phyloP scores from a whole-genome alignment of 805 yeast genomes.

The Wickerhamiella occidentalis region DNA sequence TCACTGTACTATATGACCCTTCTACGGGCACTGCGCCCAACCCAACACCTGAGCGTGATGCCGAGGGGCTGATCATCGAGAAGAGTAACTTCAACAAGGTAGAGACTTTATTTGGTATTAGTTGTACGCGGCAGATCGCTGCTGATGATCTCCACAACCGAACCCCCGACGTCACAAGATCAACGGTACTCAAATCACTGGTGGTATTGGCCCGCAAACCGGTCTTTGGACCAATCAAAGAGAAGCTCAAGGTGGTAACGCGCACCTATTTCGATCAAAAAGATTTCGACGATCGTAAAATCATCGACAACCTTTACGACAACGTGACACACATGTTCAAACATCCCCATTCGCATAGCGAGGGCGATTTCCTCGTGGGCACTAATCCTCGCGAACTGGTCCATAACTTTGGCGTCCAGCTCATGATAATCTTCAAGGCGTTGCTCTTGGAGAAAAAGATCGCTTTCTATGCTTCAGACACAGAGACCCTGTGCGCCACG shows the following conservation, averaged over 20 bases:
- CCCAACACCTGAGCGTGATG: constrained; percentile 28
- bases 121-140: constrained; percentile 78
- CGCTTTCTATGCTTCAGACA: constrained; percentile 64
- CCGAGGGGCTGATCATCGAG: constrained; percentile 32
- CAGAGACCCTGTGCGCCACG: constrained; percentile 66
- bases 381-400: constrained; percentile 57
- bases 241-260: constrained; percentile 81
- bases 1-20: constrained; percentile 67
- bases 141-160: constrained; percentile 45
- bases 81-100: constrained; percentile 32
- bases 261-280: constrained; percentile 73
- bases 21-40: constrained; percentile 36
- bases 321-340: constrained; percentile 35
- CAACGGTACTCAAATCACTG: constrained; percentile 82
- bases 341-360: constrained; percentile 28
- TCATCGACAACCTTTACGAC: constrained; percentile 58
- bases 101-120: constrained; percentile 82
- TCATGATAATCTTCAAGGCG: constrained; percentile 61
- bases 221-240: constrained; percentile 70
- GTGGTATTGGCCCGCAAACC: constrained; percentile 83
- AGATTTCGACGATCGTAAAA: constrained; percentile 55
- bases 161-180: constrained; percentile 60
- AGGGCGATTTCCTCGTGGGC: constrained; percentile 58
- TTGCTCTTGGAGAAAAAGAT: constrained; percentile 62
- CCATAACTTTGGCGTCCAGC: constrained; percentile 42